These are phyloP conservation scores for Toxicodendron radicans DNA, from an alignment of 345 rosid species.

Conservation along the genomic window DNA sequence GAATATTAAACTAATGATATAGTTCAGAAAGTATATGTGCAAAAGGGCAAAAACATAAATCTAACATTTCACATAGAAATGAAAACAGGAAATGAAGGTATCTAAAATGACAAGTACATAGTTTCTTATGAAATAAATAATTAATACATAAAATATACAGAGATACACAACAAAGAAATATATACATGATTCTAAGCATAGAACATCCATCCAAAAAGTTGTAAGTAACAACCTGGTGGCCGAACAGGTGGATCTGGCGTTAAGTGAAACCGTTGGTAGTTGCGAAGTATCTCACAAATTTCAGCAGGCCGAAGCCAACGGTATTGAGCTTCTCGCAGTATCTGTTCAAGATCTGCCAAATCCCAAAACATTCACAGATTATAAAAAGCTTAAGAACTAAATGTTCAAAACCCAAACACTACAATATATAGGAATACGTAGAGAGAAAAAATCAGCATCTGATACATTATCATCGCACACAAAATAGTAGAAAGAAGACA, in stretches of 20 bases:
- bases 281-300: conserved; percentile 54
- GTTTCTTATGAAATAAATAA: background rate
- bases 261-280: conserved; percentile 40
- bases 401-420: background rate
- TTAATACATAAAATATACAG: background rate
- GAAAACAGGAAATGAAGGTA: background rate
- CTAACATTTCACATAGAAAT: background rate
- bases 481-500: too few species aligned
- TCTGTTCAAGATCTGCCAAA: conserved; percentile 40
- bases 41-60: background rate
- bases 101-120: background rate
- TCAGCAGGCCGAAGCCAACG: conserved; percentile 73
- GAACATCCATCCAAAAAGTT: conserved; percentile 1
- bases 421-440: background rate
- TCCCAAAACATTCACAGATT: conserved; percentile 3
- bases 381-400: background rate
- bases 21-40: background rate
- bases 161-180: background rate
- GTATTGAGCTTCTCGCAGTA: conserved; percentile 45
- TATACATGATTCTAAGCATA: background rate
- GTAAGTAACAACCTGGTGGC: conserved; percentile 48
- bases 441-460: background rate
- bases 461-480: background rate
- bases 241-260: conserved; percentile 42
- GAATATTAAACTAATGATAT: background rate